phyloP scores from a whole-genome alignment of 1,139 yeast genomes.

The Citeromyces hawaiiensis region DNA sequence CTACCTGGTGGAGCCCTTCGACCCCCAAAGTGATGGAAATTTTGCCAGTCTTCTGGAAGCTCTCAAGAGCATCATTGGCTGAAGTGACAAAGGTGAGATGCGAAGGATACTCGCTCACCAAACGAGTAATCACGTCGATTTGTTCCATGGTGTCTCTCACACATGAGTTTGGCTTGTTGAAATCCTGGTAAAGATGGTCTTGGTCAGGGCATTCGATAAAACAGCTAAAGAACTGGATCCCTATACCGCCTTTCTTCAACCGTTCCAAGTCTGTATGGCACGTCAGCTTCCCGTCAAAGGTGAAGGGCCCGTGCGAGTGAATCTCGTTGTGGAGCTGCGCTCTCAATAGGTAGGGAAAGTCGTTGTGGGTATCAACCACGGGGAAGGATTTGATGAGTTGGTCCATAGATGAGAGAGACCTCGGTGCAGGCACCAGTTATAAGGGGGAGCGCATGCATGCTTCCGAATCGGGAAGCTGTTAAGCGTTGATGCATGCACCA shows the following conservation, averaged over 20 bases:
- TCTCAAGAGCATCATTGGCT: slow-evolving; percentile 23
- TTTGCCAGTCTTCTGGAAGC: slow-evolving; percentile 18
- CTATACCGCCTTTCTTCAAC: slow-evolving; percentile 25
- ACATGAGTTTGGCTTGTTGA: slow-evolving; percentile 24
- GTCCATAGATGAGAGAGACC: slow-evolving; percentile 7
- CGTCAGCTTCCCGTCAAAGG: slow-evolving; percentile 20
- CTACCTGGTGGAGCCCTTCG: slow-evolving; percentile 40
- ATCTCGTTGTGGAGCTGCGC: slow-evolving; percentile 29
- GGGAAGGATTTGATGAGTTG: slow-evolving; percentile 18
- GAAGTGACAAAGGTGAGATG: slow-evolving; percentile 24
- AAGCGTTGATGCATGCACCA: background rate
- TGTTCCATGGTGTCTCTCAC: slow-evolving; percentile 41
- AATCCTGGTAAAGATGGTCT: slow-evolving; percentile 24
- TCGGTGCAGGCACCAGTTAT: background rate
- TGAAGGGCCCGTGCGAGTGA: slow-evolving; percentile 16
- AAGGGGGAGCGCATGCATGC: background rate
- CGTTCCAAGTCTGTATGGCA: slow-evolving; percentile 27
- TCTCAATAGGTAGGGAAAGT: slow-evolving; percentile 29
- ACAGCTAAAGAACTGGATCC: slow-evolving; percentile 33
- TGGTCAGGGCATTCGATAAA: slow-evolving; percentile 28
- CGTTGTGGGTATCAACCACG: slow-evolving; percentile 34
- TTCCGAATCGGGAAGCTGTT: background rate
- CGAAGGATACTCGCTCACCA: slow-evolving; percentile 24
- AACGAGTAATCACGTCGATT: slow-evolving; percentile 32
- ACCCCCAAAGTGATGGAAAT: slow-evolving; percentile 35